Evolutionary conservation across 345 rosid species (phyloP), one percentile per base, ranked within the genome.

Genomic region (Eucalyptus camaldulensis): DNA sequence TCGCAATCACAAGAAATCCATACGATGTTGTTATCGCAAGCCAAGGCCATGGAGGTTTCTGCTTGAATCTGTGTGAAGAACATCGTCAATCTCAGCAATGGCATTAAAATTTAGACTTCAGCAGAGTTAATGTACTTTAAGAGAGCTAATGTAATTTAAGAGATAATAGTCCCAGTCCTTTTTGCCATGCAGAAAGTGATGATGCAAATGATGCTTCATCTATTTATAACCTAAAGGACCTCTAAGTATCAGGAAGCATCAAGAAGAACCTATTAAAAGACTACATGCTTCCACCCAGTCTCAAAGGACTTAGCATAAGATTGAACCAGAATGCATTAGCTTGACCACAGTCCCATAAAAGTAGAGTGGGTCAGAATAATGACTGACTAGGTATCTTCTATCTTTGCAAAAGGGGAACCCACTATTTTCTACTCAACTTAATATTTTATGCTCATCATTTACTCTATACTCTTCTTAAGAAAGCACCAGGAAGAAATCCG

Each of bases 41-140:
- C 94, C 95, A 92, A 44, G 98, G 99, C 96, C 95, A 95, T 29
- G 99, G 98, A 11, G 97, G 92, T 91, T 93, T 96, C 88, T 95
- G 97, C 90, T 97, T 97, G 93, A 95, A 97, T 89, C 99, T 97
- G 93, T 85, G 83, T 76, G 83, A 40, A 76, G 83, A 76, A 40
- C 83, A 76, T 76, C 8, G 27, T 21, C 27, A 37, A 76, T 76
- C 83, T 44, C 83, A 76, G 13, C 47, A 40, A 76, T 14, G 29
- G 47, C 83, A 76, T 40, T 76, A 76, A 21, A 76, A 76, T 40
- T 13, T 76, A 76, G 83, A 37, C 29, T 76, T 21, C 83, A 76
- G 27, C 14, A 76, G 83, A 76, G 47, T 76, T 40, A 10, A 37
- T 37, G 44, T 19, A 40, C 47, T 21, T 37, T 76, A 76, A 76